phyloP scores from a whole-genome alignment of 2,329 filamentous ascomycete species.

The Sarocladium oryzae region DNA sequence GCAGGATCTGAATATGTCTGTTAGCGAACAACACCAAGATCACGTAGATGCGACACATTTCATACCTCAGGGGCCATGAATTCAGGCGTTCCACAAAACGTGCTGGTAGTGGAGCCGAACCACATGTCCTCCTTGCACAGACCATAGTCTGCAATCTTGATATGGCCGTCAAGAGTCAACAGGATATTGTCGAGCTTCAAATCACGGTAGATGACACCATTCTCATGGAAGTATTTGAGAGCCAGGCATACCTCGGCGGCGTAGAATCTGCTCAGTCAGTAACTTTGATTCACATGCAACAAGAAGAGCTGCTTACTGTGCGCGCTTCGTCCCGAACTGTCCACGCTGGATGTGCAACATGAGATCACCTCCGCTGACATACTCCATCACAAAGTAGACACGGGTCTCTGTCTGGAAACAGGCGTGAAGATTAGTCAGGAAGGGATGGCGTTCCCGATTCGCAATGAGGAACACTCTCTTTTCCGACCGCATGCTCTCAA shows the following conservation, averaged over 20 bases:
- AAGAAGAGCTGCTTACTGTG: constrained; percentile 62
- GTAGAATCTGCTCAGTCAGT: constrained; percentile 58
- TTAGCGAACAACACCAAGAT: neutral
- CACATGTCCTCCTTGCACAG: constrained; percentile 99
- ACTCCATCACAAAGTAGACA: constrained; percentile 99
- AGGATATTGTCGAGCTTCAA: constrained; percentile 91
- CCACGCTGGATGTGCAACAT: constrained; percentile 99
- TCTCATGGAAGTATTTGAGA: constrained; percentile 98
- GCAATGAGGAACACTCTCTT: constrained; percentile 96
- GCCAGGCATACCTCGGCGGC: constrained; percentile 95
- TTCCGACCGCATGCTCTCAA: constrained; percentile 94
- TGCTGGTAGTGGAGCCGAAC: constrained; percentile 94
- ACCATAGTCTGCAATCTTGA: constrained; percentile 98
- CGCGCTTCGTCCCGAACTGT: constrained; percentile 90
- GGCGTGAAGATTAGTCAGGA: constrained; percentile 88
- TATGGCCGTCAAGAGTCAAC: constrained; percentile 88
- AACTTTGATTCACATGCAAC: constrained; percentile 24
- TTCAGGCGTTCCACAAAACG: constrained; percentile 98
- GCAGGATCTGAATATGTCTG: constrained; percentile 62
- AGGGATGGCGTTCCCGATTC: constrained; percentile 94
- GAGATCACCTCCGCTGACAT: constrained; percentile 94
- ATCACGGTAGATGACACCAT: constrained; percentile 97
- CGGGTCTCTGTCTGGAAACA: constrained; percentile 99
- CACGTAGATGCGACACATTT: constrained; percentile 4
- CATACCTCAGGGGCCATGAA: constrained; percentile 97